Evolutionary conservation across 257 asterid genomes (phyloP).

Genomic region (Nicotiana otophora): DNA sequence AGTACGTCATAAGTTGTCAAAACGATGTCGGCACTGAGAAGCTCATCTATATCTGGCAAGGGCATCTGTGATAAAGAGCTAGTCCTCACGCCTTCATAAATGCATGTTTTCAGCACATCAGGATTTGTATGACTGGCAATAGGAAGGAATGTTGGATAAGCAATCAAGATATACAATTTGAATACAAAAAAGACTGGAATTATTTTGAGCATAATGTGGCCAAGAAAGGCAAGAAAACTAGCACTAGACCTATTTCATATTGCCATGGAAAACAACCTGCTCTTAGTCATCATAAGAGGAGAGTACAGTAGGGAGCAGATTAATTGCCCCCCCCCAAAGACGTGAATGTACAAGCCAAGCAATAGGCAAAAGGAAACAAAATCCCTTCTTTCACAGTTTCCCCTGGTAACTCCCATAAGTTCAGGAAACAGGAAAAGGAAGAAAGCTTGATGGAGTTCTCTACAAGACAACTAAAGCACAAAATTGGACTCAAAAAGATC

Average conservation of each 20-base stretch:
- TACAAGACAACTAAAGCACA: background rate
- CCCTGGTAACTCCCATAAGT: conserved; percentile 2
- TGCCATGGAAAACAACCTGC: background rate
- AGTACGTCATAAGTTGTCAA: conserved; percentile 91
- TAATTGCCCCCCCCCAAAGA: background rate
- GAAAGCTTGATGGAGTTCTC: background rate
- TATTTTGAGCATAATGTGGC: background rate
- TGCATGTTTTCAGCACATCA: conserved; percentile 56
- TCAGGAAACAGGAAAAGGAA: background rate
- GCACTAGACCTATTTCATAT: background rate
- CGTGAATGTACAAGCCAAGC: background rate
- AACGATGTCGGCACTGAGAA: conserved; percentile 72
- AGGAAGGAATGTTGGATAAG: background rate
- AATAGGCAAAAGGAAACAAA: background rate
- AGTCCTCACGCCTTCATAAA: conserved; percentile 72
- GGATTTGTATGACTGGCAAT: conserved; percentile 74
- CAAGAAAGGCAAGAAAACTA: background rate
- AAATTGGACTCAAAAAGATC: background rate
- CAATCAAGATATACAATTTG: conserved; percentile 17
- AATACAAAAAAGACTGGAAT: conserved; percentile 6
- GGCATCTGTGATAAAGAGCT: conserved; percentile 50
- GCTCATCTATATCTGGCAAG: conserved; percentile 52
- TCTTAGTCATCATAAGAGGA: background rate
- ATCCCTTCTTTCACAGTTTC: background rate
- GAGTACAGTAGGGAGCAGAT: background rate